Conservation (phyloP, 768 basidiomycete species). For the Collybia nuda region DNA sequence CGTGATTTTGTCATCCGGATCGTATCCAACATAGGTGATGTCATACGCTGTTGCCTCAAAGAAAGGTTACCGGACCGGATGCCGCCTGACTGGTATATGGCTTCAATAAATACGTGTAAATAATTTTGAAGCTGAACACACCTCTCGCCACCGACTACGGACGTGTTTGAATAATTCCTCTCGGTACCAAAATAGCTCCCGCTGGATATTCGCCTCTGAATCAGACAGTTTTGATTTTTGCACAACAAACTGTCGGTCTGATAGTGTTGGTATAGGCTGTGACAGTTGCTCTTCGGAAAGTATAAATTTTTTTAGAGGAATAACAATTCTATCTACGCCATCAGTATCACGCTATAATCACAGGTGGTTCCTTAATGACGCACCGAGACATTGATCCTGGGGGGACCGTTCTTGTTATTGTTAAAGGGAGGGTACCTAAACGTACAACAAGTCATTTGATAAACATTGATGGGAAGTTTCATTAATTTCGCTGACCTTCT, state of each 20-base stretch:
- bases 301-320: constrained; percentile 71
- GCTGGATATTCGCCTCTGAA: constrained; percentile 60
- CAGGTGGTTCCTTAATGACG: constrained; percentile 11
- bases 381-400: constrained; percentile 87
- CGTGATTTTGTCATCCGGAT: constrained; percentile 67
- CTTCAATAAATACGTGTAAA: constrained; percentile 2
- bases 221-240: constrained; percentile 64
- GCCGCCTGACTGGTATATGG: constrained; percentile 65
- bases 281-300: constrained; percentile 59
- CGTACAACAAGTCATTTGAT: background rate
- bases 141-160: constrained; percentile 84
- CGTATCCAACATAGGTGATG: constrained; percentile 75
- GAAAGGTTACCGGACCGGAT: constrained; percentile 74
- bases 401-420: constrained; percentile 62
- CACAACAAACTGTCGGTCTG: constrained; percentile 90
- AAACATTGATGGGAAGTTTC: too few relatives aligned
- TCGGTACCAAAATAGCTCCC: constrained; percentile 94
- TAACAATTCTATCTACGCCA: constrained; percentile 45
- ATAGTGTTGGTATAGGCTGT: constrained; percentile 77
- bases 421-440: constrained; percentile 35
- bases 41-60: constrained; percentile 76
- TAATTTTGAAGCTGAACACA: constrained; percentile 28
- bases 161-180: constrained; percentile 79
- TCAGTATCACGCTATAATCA: too few relatives aligned
- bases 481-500: constrained; percentile 43